phyloP scores from a whole-genome alignment of 495 filamentous ascomycete species.

The Sphaerosporella brunnea region DNA sequence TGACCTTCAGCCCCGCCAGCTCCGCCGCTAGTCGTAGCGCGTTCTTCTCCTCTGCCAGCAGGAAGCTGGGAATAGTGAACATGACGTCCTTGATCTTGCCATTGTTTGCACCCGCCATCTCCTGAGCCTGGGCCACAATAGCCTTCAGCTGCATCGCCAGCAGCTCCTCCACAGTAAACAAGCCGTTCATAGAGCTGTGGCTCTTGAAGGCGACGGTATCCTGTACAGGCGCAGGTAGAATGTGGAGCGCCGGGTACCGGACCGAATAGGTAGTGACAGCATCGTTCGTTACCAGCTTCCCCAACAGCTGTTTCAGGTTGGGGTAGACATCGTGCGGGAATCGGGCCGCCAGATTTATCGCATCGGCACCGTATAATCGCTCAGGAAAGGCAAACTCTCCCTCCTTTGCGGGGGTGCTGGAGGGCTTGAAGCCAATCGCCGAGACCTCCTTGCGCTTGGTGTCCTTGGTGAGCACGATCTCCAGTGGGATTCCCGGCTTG shows the following conservation, averaged over 20 bases:
- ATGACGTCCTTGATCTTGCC: slow-evolving; percentile 55
- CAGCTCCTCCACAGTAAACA: slow-evolving; percentile 81
- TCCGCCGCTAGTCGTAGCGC: slow-evolving; percentile 66
- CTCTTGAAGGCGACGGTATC: slow-evolving; percentile 63
- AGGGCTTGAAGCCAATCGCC: slow-evolving; percentile 84
- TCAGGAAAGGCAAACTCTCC: slow-evolving; percentile 52
- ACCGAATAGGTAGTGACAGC: slow-evolving; percentile 47
- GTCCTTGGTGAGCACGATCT: slow-evolving; percentile 97
- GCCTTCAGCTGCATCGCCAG: slow-evolving; percentile 91
- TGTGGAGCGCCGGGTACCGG: slow-evolving; percentile 52
- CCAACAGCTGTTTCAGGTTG: slow-evolving; percentile 77
- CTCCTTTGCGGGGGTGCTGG: slow-evolving; percentile 37
- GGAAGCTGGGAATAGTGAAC: slow-evolving; percentile 83
- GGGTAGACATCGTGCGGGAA: slow-evolving; percentile 87
- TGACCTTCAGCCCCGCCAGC: slow-evolving; percentile 69
- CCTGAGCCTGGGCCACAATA: slow-evolving; percentile 70
- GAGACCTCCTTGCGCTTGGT: slow-evolving; percentile 89
- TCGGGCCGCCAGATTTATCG: slow-evolving; percentile 65
- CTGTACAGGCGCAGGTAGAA: slow-evolving; percentile 39
- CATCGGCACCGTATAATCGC: slow-evolving; percentile 79
- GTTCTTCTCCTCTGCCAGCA: slow-evolving; percentile 71
- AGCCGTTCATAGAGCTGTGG: slow-evolving; percentile 37
- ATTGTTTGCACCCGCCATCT: slow-evolving; percentile 59
- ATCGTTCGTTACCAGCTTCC: slow-evolving; percentile 44
- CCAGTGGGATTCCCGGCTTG: slow-evolving; percentile 93